Percentiles rank a stretch among this genome's conserved stretches.
Evolutionary conservation across 805 yeast genomes (phyloP).

Genomic region (Suhomyces kilbournensis): DNA sequence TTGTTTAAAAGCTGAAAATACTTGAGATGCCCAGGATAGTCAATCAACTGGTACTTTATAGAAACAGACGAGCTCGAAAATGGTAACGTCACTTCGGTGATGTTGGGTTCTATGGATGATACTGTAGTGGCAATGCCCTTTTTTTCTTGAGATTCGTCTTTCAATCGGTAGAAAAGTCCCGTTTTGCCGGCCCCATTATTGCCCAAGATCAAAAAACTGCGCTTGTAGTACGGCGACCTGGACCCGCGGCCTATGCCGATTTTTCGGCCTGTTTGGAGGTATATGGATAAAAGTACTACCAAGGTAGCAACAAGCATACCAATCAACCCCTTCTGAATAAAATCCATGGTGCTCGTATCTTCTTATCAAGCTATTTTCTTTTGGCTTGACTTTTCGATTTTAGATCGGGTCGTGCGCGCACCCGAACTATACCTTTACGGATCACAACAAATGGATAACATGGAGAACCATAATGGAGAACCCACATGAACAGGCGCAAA

Average conservation of each 20-base stretch:
- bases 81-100: constrained; percentile 29
- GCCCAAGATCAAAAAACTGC: constrained; percentile 64
- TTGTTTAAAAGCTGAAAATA: constrained; percentile 57
- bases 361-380: too few species aligned
- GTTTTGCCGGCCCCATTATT: constrained; percentile 69
- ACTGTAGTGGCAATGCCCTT: constrained; percentile 24
- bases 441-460: neutral
- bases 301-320: constrained; percentile 28
- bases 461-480: constrained; percentile 56
- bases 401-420: neutral
- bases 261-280: constrained; percentile 16
- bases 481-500: constrained; percentile 82
- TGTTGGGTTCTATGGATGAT: constrained; percentile 38
- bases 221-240: constrained; percentile 28
- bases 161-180: constrained; percentile 41
- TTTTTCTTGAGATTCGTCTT: constrained; percentile 11
- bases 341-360: constrained; percentile 34
- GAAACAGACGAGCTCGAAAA: constrained; percentile 32
- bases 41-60: constrained; percentile 53
- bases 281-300: constrained; percentile 21
- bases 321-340: constrained; percentile 21
- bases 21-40: constrained; percentile 87
- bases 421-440: neutral
- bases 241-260: constrained; percentile 1
- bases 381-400: neutral